Evolutionary conservation across 805 yeast genomes (phyloP), one percentile per base, ranked within the genome.

Genomic region (Saccharomycopsis malanga): DNA sequence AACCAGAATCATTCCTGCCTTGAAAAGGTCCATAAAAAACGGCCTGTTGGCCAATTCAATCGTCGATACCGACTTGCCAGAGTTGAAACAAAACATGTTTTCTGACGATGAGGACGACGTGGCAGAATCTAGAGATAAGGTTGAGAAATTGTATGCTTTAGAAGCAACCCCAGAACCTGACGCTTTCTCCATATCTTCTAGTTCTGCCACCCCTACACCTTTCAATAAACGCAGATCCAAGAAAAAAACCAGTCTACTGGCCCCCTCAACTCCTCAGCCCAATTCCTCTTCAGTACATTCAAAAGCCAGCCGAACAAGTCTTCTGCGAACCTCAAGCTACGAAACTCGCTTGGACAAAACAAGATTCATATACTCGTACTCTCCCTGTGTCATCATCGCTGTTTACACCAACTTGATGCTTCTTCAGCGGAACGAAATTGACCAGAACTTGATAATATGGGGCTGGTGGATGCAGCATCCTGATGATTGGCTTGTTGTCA

Each of bases 381-480:
- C 96, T 32, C 98, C 98, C 2, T 87, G 96, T 64, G 81, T 93
- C 49, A 79, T 93, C 34, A 88, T 93, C 49, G 96, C 96, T 0
- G 95, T 93, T 50, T 93, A 93, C 66, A 87, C 98, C 2, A 96
- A 93, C 62, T 68, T 93, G 56, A 83, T 91, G 76, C 76, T 93
- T 72, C 95, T 87, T 68, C 88, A 87, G 59, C 79, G 83, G 44
- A 87, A 88, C 44, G 83, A 80, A 59, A 67, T 84, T 48, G 85
- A 81, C 39, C 69, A 76, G 14, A 83, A 83, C 49, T 62, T 80
- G 42, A 71, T 72, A 54, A 57, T 80, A 20, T 79, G 83, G 83
- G 77, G 77, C 3, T 68, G 75, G 61, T 71, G 76, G 76, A 55
- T 56, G 37, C 4, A n/a, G 39, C 38, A 46, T 23, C 34, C 41